Conservation (phyloP, 192 early-diverging fungal genomes). For the Coemansia sp. region DNA sequence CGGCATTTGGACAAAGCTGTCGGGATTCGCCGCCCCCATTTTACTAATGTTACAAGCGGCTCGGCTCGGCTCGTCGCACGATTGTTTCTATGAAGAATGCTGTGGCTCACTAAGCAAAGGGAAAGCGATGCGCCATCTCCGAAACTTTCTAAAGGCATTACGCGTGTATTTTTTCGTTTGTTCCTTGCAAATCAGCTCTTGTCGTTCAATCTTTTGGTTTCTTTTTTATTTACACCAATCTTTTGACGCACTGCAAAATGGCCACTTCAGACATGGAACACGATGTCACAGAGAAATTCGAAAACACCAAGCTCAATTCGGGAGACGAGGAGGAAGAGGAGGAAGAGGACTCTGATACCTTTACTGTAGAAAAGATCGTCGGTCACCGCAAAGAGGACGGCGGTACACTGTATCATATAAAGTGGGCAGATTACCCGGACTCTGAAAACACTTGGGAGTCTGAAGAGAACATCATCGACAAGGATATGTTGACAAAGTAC, state of each 20-base stretch:
- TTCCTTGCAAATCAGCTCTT: not conserved
- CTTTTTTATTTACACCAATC: not conserved
- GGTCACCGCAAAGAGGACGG: constrained; percentile 22
- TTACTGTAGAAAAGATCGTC: constrained; percentile 29
- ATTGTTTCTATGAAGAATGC: not conserved
- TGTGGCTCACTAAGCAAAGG: not conserved
- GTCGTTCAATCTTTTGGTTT: not conserved
- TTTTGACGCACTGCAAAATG: not conserved
- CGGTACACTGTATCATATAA: constrained; percentile 47
- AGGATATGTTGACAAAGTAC: constrained; percentile 36
- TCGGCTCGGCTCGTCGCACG: not conserved
- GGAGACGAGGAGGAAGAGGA: not conserved
- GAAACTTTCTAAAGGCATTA: not conserved
- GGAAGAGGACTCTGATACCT: constrained; percentile 14
- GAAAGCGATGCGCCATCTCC: not conserved
- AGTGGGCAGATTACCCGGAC: constrained; percentile 58
- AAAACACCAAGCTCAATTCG: constrained; percentile 6
- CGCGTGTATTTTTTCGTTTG: not conserved
- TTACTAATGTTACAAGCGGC: not conserved
- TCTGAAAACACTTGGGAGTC: constrained; percentile 62
- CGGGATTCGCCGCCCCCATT: not conserved
- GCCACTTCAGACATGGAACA: not conserved
- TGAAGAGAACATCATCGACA: constrained; percentile 57
- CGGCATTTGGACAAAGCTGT: not conserved
- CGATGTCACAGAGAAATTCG: constrained; percentile 8